Evolutionary conservation across 2,329 filamentous ascomycete species (phyloP), one percentile per base, ranked within the genome.

Genomic region (Achaetomium macrosporum): DNA sequence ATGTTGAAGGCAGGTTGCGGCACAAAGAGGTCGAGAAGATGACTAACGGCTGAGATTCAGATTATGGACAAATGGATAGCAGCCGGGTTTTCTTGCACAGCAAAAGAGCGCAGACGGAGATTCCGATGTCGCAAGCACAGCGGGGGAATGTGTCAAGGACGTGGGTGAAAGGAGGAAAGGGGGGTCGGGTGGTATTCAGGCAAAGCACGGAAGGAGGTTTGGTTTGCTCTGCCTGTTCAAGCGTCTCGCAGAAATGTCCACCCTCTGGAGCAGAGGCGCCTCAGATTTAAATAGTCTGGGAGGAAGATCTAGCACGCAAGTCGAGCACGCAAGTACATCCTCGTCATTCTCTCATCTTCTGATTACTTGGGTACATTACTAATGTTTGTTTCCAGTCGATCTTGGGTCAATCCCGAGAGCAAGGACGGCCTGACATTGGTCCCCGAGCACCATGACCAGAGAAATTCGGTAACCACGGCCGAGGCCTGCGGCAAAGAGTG

Each of bases 1-100:
- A 65, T 65, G 51, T 57, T 63, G 58, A 55, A 37, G 17, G 40
- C 10, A 30, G 31, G 47, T 31, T 35, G 42, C 19, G 30, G 42
- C 6, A 41, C 42, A 29, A n/a, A 10, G 42, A 12, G 29, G 20
- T 25, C 36, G 8, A 20, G 36, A 29, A n/a, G 15, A 42, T 36
- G 31, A 29, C 17, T 30, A 35, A 40, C 17, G 35, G 11, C 10
- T n/a, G 30, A 37, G 36, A 19, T 11, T 45, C 13, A 17, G 39
- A 42, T 13, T 10, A 30, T 35, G 20, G 36, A n/a, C 17, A 40
- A 19, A 17, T 20, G 33, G 36, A 17, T 13, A 7, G 9, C 39
- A 10, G 19, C 16, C 16, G 9, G 37, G 30, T 35, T 17, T 11
- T 47, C 9, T 17, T 39, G 43, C 20, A 35, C 42, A 37, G 37